Evolutionary conservation across 345 rosid species (phyloP).

Genomic region (Pugionium dolabratum): DNA sequence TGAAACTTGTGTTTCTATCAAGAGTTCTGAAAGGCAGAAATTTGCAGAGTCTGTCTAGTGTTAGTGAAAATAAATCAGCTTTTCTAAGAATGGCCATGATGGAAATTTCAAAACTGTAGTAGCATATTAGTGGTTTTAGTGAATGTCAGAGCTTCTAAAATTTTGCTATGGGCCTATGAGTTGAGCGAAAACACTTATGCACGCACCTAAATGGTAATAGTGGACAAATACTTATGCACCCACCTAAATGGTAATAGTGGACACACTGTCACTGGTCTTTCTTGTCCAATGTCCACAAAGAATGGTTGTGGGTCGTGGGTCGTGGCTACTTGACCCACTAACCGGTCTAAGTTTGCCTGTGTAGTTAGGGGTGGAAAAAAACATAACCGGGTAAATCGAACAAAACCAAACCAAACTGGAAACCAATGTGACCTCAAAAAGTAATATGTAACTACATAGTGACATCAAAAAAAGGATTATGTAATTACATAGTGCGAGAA

Average conservation of each 20-base stretch:
- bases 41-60: background rate
- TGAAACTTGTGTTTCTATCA: background rate
- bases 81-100: background rate
- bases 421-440: too few species aligned
- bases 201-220: too few species aligned
- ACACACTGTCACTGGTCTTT: background rate
- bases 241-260: background rate
- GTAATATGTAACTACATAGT: too few species aligned
- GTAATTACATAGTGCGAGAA: too few species aligned
- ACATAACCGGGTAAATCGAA: background rate
- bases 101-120: too few species aligned
- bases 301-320: slow-evolving; percentile 14
- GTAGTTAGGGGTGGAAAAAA: background rate
- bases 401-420: background rate
- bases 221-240: background rate
- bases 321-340: background rate
- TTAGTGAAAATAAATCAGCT: slow-evolving; percentile 6
- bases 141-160: too few species aligned
- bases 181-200: too few species aligned
- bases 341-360: background rate
- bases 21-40: background rate
- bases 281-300: background rate
- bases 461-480: too few species aligned
- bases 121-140: too few species aligned
- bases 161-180: too few species aligned